phyloP scores from a whole-genome alignment of 805 yeast genomes.

The Tanozyma kutaoensis region DNA sequence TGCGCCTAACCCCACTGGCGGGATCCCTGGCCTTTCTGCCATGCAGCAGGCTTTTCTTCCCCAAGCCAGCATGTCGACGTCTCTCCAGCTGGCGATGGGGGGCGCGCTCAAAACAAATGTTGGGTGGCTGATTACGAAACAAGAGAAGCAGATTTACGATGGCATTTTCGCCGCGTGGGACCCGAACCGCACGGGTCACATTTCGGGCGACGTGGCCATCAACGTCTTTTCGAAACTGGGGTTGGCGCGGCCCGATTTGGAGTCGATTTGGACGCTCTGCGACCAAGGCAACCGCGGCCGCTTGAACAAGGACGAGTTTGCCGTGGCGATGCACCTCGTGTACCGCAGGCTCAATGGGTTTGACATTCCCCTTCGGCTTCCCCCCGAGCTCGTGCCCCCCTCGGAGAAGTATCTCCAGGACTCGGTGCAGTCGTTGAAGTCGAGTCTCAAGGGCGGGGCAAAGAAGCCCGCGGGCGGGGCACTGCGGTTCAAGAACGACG shows the following conservation, averaged over 20 bases:
- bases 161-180: conserved; percentile 88
- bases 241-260: conserved; percentile 71
- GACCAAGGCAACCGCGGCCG: conserved; percentile 76
- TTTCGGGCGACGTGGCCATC: conserved; percentile 75
- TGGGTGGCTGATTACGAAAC: conserved; percentile 74
- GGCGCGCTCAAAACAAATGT: conserved; percentile 37
- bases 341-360: conserved; percentile 83
- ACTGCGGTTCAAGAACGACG: conserved; percentile 54
- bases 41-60: conserved; percentile 63
- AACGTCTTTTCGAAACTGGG: conserved; percentile 87
- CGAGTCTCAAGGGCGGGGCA: conserved; percentile 33
- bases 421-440: conserved; percentile 57
- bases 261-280: conserved; percentile 80
- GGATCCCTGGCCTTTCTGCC: conserved; percentile 56
- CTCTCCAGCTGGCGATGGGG: conserved; percentile 30
- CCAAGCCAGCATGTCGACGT: conserved; percentile 19
- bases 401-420: conserved; percentile 65
- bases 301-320: conserved; percentile 80
- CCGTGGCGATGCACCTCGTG: conserved; percentile 94
- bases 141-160: conserved; percentile 77
- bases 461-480: conserved; percentile 2
- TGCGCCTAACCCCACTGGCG: conserved; percentile 55
- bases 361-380: conserved; percentile 70
- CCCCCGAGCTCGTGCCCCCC: conserved; percentile 85
- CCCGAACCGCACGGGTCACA: conserved; percentile 44